Evolutionary conservation across 345 rosid species (phyloP).

Genomic region (Raphanus sativus): DNA sequence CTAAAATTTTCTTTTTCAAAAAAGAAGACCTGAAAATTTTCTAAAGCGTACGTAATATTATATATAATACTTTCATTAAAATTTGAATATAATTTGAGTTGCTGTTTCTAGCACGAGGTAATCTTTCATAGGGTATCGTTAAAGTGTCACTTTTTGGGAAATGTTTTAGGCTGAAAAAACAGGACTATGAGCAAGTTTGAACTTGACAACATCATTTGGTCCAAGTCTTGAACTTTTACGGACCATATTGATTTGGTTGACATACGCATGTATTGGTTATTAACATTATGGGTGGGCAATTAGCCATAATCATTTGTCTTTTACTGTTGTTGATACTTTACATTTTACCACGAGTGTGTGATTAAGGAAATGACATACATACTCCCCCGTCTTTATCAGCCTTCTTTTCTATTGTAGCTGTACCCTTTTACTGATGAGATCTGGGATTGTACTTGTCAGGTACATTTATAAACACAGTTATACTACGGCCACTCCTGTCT

Average conservation of each 20-base stretch:
- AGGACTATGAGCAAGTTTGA: slow-evolving; percentile 29
- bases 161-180: slow-evolving; percentile 27
- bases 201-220: slow-evolving; percentile 23
- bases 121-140: neutral
- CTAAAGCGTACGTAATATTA: neutral
- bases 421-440: neutral
- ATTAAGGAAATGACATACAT: neutral
- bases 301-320: slow-evolving; percentile 12
- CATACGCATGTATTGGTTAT: neutral
- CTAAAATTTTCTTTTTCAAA: neutral
- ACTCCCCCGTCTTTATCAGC: too few species aligned
- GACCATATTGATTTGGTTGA: slow-evolving; percentile 28
- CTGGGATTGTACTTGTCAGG: neutral
- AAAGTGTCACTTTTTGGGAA: slow-evolving; percentile 15
- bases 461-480: slow-evolving; percentile 5
- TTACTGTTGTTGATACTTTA: slow-evolving; percentile 4
- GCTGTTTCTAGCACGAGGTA: neutral
- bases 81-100: neutral
- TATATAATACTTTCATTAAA: neutral
- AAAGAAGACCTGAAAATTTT: neutral
- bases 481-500: neutral
- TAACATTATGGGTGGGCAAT: slow-evolving; percentile 20
- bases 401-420: neutral
- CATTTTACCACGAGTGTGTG: neutral
- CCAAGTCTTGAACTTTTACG: slow-evolving; percentile 31